phyloP scores from a whole-genome alignment of 2,329 filamentous ascomycete genomes.

The Apiospora arundinis region DNA sequence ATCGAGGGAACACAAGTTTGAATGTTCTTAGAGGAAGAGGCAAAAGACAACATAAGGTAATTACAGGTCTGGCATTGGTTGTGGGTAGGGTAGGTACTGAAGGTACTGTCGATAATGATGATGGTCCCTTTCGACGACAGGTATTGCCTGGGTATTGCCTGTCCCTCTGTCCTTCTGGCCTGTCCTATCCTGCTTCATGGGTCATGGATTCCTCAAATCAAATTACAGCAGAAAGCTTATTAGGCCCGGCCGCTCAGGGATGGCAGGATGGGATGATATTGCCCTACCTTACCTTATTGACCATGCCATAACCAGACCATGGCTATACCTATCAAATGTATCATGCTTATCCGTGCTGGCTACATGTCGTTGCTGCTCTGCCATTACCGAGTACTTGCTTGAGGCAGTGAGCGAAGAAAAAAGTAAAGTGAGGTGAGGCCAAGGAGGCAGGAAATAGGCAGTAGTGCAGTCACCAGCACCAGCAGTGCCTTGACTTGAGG shows the following conservation, averaged over 20 bases:
- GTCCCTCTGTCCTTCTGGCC: neutral
- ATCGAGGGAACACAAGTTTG: constrained; percentile 16
- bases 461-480: neutral
- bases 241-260: constrained; percentile 12
- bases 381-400: neutral
- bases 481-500: neutral
- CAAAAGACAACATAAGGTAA: neutral
- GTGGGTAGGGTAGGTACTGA: neutral
- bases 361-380: neutral
- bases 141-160: neutral
- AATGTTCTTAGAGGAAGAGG: neutral
- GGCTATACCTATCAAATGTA: neutral
- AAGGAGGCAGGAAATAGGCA: constrained; percentile 3
- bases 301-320: constrained; percentile 10
- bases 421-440: neutral
- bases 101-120: neutral
- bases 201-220: constrained; percentile 15
- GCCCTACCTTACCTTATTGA: constrained; percentile 8
- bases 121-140: neutral
- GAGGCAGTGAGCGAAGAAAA: neutral
- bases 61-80: too few species aligned
- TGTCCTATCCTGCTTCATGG: constrained; percentile 6
- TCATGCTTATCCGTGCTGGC: neutral
- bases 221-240: constrained; percentile 18
- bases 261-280: constrained; percentile 13